Evolutionary conservation across 352 stramenopile species (phyloP).

Genomic region (Achlya hypogyna): DNA sequence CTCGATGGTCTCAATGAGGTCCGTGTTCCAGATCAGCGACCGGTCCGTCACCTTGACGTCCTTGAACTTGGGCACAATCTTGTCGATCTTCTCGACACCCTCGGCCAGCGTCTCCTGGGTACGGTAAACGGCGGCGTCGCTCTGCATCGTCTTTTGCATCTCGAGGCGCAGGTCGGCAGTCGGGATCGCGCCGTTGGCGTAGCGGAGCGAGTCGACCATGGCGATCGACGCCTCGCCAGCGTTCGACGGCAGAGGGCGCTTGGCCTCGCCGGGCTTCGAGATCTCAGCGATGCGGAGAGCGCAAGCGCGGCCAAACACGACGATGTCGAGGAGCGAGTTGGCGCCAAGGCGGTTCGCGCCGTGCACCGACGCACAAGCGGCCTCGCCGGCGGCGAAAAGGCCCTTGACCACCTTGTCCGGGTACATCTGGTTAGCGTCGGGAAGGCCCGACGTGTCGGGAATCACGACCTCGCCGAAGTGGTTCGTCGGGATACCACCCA

Average conservation of each 20-base stretch:
- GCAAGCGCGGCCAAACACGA: constrained; percentile 94
- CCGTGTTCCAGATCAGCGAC: constrained; percentile 96
- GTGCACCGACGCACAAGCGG: constrained; percentile 92
- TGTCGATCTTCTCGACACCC: constrained; percentile 79
- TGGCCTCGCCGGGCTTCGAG: constrained; percentile 82
- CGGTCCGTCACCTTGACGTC: constrained; percentile 92
- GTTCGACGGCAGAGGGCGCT: constrained; percentile 70
- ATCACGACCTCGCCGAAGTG: constrained; percentile 89
- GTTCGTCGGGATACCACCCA: constrained; percentile 96
- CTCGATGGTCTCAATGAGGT: constrained; percentile 95
- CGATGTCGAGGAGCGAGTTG: constrained; percentile 95
- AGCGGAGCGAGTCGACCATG: constrained; percentile 86
- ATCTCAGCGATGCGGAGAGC: constrained; percentile 91
- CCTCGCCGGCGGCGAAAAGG: constrained; percentile 93
- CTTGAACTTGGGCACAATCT: constrained; percentile 85
- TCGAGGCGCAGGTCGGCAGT: constrained; percentile 79
- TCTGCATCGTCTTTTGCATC: constrained; percentile 56
- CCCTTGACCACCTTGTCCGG: constrained; percentile 89
- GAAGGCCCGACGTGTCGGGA: constrained; percentile 43
- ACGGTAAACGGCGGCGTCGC: constrained; percentile 44
- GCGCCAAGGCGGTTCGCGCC: constrained; percentile 90
- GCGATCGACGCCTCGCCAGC: constrained; percentile 79
- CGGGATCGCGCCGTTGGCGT: constrained; percentile 64
- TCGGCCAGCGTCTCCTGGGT: constrained; percentile 62
- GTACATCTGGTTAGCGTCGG: constrained; percentile 69